These are phyloP conservation scores for Gossypium laxum DNA, from an alignment of 441 rosid genomes.

Conservation along the genomic window DNA sequence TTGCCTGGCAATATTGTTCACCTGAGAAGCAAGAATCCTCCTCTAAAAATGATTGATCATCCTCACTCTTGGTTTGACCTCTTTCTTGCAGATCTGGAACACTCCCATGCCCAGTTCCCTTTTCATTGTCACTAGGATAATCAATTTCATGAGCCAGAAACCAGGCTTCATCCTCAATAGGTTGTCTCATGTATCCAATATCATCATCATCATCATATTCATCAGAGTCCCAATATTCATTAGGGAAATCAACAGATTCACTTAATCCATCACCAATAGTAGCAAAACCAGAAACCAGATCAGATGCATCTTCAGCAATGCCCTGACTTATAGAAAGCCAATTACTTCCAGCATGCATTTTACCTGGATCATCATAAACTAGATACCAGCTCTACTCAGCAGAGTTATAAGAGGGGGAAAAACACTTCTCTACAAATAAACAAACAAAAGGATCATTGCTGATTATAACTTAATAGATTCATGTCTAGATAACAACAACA, in stretches of 20 bases:
- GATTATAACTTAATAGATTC: background rate
- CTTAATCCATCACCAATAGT: slow-evolving; percentile 90
- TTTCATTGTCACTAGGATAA: slow-evolving; percentile 94
- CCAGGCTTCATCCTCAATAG: slow-evolving; percentile 94
- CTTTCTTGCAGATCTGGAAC: slow-evolving; percentile 63
- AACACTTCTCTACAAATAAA: background rate
- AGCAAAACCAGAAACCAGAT: slow-evolving; percentile 94
- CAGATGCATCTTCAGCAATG: slow-evolving; percentile 84
- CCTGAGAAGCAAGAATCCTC: slow-evolving; percentile 88
- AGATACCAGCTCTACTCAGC: background rate
- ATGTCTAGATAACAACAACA: background rate
- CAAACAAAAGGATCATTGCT: background rate
- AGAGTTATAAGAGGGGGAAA: slow-evolving; percentile 3
- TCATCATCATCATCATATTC: slow-evolving; percentile 94
- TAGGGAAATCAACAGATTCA: slow-evolving; percentile 77
- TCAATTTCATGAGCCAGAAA: slow-evolving; percentile 97
- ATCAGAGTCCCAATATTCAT: slow-evolving; percentile 98
- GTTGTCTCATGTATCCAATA: slow-evolving; percentile 92
- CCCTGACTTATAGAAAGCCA: slow-evolving; percentile 98
- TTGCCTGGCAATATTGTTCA: slow-evolving; percentile 58
- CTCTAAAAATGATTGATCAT: slow-evolving; percentile 81
- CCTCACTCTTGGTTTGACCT: slow-evolving; percentile 66
- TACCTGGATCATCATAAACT: slow-evolving; percentile 41
- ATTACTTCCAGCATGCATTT: slow-evolving; percentile 69
- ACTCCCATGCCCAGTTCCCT: slow-evolving; percentile 68